Base-by-base conservation (phyloP, 208 protist species). In the Crithidia brevicula region DNA sequence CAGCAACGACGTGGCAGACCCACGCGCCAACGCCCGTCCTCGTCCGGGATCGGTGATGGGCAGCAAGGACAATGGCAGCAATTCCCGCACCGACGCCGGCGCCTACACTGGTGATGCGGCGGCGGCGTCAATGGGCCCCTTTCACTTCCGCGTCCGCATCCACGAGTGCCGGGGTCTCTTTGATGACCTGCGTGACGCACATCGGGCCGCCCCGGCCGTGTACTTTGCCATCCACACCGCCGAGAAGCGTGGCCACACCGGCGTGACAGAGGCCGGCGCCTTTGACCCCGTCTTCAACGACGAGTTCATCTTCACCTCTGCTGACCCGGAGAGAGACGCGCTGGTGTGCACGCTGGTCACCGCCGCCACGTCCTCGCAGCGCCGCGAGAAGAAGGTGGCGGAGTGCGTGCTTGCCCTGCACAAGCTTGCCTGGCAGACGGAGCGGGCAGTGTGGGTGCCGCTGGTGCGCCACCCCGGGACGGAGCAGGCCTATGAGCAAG, bases 391-490 rank as follows among this genome's bases (percentile, higher is more conserved):
- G 43, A 83, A 85, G 50, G 56, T 96, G 13, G 83, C 81, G 27
- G 81, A 94, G 66, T 93, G 87, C 38, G 82, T 89, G 13, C 40
- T 96, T 16, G 86, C 91, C 6, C 59, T 92, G 42, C 56, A 77
- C 58, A 85, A 88, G 74, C 66, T 91, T 27, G 52, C 79, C 18
- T 79, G 74, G 67, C 75, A 82, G 30, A 72, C 76, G 52, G 85
- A 90, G 74, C 64, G 81, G 42, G 63, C 73, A 59, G 66, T 83
- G 50, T 91, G 87, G 83, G 87, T 88, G 38, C 72, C 80, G 30
- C 72, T 95, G 53, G 85, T 95, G 20, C 86, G 83, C 42, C 80
- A 85, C 73, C 60, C 90, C 1, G 83, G 83, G 54, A 90, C 85
- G 15, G 49, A 74, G 33, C 54, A 82, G 62, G 90, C 90, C 6